A percentile compares a stretch with the other conserved stretches of the same genome.
Evolutionary conservation across 2,329 filamentous ascomycete genomes (phyloP).

Genomic region (Aspergillus uvarum): DNA sequence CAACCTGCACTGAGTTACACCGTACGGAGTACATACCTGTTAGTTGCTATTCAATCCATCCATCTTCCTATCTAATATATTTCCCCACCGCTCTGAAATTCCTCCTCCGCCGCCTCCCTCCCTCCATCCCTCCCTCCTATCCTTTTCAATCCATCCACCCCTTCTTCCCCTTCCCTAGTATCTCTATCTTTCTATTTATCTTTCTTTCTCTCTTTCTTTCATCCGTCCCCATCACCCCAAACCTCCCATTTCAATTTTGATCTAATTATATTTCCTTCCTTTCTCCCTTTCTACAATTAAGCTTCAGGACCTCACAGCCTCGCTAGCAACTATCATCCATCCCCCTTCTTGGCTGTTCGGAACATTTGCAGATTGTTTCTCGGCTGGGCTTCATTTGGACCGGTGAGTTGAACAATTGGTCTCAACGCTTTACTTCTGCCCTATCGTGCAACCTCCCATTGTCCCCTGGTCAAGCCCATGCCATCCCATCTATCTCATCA

Average conservation of each 20-base stretch:
- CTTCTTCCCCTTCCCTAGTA: background rate
- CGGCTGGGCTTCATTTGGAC: too few species aligned
- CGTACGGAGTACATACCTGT: background rate
- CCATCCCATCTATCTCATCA: too few species aligned
- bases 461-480: background rate
- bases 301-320: too few species aligned
- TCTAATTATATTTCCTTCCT: background rate
- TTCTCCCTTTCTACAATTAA: too few species aligned
- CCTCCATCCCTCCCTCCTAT: too few species aligned
- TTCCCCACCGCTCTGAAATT: slow-evolving; percentile 8
- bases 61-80: background rate
- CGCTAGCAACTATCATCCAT: too few species aligned
- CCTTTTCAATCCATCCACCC: background rate
- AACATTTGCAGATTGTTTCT: too few species aligned
- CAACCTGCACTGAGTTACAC: background rate
- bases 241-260: background rate
- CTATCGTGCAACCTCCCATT: background rate
- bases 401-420: too few species aligned
- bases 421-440: background rate
- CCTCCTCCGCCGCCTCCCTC: slow-evolving; percentile 1
- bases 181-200: background rate
- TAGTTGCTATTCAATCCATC: background rate
- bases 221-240: background rate
- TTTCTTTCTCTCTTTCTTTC: background rate
- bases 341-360: too few species aligned